These are phyloP conservation scores for Onygena corvina DNA, from an alignment of 2,329 filamentous ascomycete genomes.

Conservation along the genomic window DNA sequence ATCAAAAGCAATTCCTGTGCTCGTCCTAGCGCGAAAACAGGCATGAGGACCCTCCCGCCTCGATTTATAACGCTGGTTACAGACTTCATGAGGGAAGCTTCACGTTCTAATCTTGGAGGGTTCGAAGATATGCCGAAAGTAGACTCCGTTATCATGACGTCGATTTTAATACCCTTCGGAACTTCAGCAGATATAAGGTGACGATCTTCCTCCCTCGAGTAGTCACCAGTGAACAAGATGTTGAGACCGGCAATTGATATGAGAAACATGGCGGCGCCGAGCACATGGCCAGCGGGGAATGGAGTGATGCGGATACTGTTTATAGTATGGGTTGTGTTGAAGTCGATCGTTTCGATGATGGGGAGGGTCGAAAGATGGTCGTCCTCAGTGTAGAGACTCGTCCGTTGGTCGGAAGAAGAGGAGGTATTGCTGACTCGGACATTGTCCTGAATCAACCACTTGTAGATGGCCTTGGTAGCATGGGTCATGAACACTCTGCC, in stretches of 20 bases:
- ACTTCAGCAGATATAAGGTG: slow-evolving; percentile 91
- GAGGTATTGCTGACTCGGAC: slow-evolving; percentile 70
- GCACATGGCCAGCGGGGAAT: slow-evolving; percentile 93
- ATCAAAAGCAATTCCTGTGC: slow-evolving; percentile 92
- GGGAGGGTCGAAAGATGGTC: slow-evolving; percentile 90
- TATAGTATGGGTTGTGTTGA: slow-evolving; percentile 94
- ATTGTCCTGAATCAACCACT: slow-evolving; percentile 96
- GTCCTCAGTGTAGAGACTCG: slow-evolving; percentile 78
- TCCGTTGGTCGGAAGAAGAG: slow-evolving; percentile 50
- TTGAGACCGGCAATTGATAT: slow-evolving; percentile 95
- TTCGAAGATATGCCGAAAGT: slow-evolving; percentile 95
- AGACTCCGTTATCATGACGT: slow-evolving; percentile 93
- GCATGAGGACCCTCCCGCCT: slow-evolving; percentile 83
- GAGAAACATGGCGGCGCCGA: slow-evolving; percentile 95
- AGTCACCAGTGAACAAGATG: slow-evolving; percentile 95
- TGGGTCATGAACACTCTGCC: slow-evolving; percentile 98
- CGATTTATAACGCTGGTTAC: slow-evolving; percentile 84
- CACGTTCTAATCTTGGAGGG: slow-evolving; percentile 77
- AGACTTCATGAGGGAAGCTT: slow-evolving; percentile 88
- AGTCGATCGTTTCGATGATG: slow-evolving; percentile 93
- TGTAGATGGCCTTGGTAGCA: slow-evolving; percentile 98
- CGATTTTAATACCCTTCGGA: slow-evolving; percentile 76
- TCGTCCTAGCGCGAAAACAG: slow-evolving; percentile 85
- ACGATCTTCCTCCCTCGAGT: slow-evolving; percentile 87
- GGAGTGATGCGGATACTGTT: slow-evolving; percentile 94